Evolutionary conservation across 352 stramenopile species (phyloP).

Genomic region (Vaucheria bursata): DNA sequence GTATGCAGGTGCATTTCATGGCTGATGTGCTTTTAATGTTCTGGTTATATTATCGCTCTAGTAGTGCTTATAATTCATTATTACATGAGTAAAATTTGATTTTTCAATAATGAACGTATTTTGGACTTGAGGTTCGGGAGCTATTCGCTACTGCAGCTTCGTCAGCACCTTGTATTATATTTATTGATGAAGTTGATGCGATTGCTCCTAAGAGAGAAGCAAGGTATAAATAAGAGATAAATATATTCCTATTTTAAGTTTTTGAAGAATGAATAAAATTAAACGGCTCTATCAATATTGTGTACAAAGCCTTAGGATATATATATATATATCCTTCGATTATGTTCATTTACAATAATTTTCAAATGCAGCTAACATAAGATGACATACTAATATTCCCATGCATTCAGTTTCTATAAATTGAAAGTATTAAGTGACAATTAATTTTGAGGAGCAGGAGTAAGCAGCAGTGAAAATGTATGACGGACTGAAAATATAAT

Average conservation of each 20-base stretch:
- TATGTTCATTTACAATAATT: constrained; percentile 20
- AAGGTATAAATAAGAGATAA: constrained; percentile 4
- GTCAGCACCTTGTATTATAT: constrained; percentile 48
- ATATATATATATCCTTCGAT: constrained; percentile 56
- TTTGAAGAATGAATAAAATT: too few species aligned
- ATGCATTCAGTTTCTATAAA: too few species aligned
- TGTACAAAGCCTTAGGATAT: constrained; percentile 27
- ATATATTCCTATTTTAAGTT: too few species aligned
- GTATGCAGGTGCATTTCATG: background rate
- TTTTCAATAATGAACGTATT: too few species aligned
- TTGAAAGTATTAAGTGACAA: too few species aligned
- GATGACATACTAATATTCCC: too few species aligned
- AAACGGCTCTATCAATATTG: background rate
- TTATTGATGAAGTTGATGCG: constrained; percentile 52
- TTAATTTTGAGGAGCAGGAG: too few species aligned
- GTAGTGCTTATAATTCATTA: too few species aligned
- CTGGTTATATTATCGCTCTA: background rate
- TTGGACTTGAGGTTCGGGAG: constrained; percentile 48
- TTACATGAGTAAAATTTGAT: too few species aligned
- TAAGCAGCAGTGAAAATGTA: too few species aligned
- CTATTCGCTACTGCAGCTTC: constrained; percentile 44
- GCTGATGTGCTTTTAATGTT: background rate
- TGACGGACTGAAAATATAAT: too few species aligned
- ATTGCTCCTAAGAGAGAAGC: constrained; percentile 46
- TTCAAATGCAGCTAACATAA: background rate